These are phyloP conservation scores for Dittrichia graveolens DNA, from an alignment of 129 eudicot species.

Conservation along the genomic window DNA sequence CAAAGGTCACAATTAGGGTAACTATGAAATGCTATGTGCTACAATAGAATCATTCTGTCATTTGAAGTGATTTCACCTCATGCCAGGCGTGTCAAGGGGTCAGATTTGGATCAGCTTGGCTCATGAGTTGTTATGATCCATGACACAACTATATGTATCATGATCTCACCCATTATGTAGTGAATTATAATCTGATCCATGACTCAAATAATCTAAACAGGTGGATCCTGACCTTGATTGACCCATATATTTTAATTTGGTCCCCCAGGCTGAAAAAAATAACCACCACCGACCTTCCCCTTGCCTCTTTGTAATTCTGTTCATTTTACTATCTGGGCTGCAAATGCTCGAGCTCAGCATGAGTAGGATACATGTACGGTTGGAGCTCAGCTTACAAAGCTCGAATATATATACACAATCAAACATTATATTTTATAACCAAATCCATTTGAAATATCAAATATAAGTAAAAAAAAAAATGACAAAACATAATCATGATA, in stretches of 20 bases:
- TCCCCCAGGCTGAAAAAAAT: neutral
- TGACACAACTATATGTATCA: neutral
- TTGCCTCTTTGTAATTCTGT: too few species aligned
- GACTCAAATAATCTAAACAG: neutral
- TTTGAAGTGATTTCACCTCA: neutral
- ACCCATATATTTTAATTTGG: neutral
- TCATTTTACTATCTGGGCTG: too few species aligned
- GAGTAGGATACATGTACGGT: too few species aligned
- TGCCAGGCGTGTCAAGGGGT: neutral
- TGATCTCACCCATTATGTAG: neutral
- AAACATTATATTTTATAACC: too few species aligned
- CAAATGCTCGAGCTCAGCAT: too few species aligned
- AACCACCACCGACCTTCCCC: too few species aligned
- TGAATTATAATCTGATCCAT: neutral
- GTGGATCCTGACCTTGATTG: neutral
- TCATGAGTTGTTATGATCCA: neutral
- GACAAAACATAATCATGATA: too few species aligned
- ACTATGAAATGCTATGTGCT: neutral
- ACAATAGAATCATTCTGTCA: neutral
- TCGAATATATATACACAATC: too few species aligned
- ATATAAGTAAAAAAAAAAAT: too few species aligned
- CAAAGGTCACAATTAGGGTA: conserved; percentile 2
- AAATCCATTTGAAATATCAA: too few species aligned
- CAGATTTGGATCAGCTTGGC: neutral
- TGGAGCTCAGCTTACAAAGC: too few species aligned